Conservation (phyloP, 495 filamentous ascomycete species). For the Diplogelasinospora grovesii region DNA sequence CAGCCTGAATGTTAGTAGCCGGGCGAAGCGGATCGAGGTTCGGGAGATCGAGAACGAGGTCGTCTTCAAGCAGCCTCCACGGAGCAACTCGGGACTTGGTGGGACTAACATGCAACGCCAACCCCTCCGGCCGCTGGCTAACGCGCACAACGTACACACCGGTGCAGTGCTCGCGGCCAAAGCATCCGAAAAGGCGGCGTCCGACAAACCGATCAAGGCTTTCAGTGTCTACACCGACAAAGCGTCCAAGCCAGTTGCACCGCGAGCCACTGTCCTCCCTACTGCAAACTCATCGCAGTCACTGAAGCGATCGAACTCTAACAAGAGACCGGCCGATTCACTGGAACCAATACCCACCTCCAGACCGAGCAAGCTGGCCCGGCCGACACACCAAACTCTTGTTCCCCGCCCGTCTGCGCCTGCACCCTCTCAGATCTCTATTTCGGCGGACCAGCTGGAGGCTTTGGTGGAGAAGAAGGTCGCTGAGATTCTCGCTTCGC, state of each 20-base stretch:
- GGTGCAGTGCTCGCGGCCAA: constrained; percentile 32
- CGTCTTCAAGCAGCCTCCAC: constrained; percentile 65
- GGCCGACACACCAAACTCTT: constrained; percentile 28
- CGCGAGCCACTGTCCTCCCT: constrained; percentile 13
- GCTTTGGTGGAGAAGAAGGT: constrained; percentile 89
- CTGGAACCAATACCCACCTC: constrained; percentile 20
- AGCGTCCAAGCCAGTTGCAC: constrained; percentile 34
- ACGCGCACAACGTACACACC: constrained; percentile 53
- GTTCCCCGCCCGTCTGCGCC: constrained; percentile 23
- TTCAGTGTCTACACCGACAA: constrained; percentile 80
- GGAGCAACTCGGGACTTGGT: constrained; percentile 40
- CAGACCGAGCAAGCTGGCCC: constrained; percentile 37
- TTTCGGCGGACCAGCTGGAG: constrained; percentile 77
- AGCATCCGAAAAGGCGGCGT: constrained; percentile 41
- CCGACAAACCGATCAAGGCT: constrained; percentile 70
- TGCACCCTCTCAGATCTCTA: constrained; percentile 28
- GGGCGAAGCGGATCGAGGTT: constrained; percentile 94
- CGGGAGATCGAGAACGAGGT: constrained; percentile 91
- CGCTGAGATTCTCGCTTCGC: constrained; percentile 73
- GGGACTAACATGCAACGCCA: constrained; percentile 55
- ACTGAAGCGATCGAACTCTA: constrained; percentile 29
- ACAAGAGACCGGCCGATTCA: constrained; percentile 39
- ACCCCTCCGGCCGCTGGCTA: constrained; percentile 67
- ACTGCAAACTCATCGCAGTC: constrained; percentile 30
- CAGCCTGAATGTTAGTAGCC: constrained; percentile 89